Conservation (phyloP, 352 stramenopile genomes). For the Pythium graminicola region DNA sequence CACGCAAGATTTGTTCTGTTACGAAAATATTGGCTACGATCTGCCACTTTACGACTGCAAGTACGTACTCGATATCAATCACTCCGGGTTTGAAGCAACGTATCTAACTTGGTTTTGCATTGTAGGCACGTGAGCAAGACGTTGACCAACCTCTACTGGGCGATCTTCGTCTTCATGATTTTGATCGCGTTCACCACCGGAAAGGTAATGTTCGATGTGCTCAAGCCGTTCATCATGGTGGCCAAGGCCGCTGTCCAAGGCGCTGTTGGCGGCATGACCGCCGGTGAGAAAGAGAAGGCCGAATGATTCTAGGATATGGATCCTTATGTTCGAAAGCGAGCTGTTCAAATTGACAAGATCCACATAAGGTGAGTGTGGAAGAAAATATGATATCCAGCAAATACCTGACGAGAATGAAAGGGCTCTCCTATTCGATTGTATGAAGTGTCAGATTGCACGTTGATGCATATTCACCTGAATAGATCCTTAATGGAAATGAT, state of each 20-base stretch:
- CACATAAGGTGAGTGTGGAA: background rate
- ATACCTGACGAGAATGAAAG: background rate
- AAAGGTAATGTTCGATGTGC: conserved; percentile 80
- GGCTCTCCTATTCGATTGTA: too few species aligned
- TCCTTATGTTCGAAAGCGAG: background rate
- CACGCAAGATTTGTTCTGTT: conserved; percentile 75
- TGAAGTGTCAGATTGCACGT: background rate
- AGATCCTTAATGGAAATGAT: background rate
- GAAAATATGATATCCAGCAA: background rate
- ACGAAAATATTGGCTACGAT: conserved; percentile 79
- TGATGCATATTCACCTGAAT: conserved; percentile 4
- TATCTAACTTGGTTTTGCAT: background rate
- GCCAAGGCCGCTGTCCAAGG: conserved; percentile 57
- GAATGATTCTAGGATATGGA: conserved; percentile 40
- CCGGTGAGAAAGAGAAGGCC: conserved; percentile 46
- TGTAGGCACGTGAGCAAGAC: conserved; percentile 79
- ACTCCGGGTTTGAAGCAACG: background rate
- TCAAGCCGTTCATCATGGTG: conserved; percentile 70
- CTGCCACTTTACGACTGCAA: conserved; percentile 88
- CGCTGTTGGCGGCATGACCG: conserved; percentile 27
- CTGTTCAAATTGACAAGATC: background rate
- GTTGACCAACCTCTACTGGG: conserved; percentile 82
- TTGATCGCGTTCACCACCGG: conserved; percentile 76
- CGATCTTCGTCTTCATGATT: conserved; percentile 84
- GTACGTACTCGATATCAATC: conserved; percentile 45